phyloP scores from a whole-genome alignment of 305 asterid species.

The Coffea humblotiana region DNA sequence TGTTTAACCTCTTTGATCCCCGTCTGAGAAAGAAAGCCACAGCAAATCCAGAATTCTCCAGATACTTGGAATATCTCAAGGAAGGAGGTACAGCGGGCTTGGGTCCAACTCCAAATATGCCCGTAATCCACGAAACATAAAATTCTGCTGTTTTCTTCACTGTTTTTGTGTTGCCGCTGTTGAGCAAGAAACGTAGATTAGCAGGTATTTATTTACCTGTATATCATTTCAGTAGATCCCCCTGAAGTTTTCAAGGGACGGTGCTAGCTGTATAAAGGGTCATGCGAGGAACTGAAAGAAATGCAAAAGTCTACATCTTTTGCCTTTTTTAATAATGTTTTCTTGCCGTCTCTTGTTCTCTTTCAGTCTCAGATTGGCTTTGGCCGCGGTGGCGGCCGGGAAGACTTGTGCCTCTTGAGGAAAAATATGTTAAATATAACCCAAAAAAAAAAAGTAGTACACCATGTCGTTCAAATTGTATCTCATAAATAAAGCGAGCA shows the following conservation, averaged over 20 bases:
- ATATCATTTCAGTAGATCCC: too few species aligned
- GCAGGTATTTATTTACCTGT: background rate
- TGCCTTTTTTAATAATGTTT: background rate
- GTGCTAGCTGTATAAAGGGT: background rate
- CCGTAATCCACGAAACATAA: background rate
- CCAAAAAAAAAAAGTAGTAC: too few species aligned
- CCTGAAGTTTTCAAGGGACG: too few species aligned
- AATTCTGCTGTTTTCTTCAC: background rate
- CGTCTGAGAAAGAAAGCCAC: slow-evolving; percentile 54
- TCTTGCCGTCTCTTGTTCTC: background rate
- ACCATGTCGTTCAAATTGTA: too few species aligned
- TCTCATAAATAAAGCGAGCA: too few species aligned
- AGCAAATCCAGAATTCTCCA: slow-evolving; percentile 73
- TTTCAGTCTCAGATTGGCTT: background rate
- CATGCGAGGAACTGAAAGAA: background rate
- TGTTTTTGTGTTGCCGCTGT: background rate
- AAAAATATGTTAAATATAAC: too few species aligned
- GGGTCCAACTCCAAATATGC: slow-evolving; percentile 1
- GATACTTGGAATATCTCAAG: slow-evolving; percentile 69
- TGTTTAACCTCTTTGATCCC: slow-evolving; percentile 54
- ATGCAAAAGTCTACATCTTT: too few species aligned
- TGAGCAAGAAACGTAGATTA: background rate
- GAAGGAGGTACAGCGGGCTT: slow-evolving; percentile 54
- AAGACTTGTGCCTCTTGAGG: too few species aligned
- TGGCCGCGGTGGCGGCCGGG: background rate